These are phyloP conservation scores for Fusarium anthophilum DNA, from an alignment of 2,329 filamentous ascomycete species.

Conservation along the genomic window DNA sequence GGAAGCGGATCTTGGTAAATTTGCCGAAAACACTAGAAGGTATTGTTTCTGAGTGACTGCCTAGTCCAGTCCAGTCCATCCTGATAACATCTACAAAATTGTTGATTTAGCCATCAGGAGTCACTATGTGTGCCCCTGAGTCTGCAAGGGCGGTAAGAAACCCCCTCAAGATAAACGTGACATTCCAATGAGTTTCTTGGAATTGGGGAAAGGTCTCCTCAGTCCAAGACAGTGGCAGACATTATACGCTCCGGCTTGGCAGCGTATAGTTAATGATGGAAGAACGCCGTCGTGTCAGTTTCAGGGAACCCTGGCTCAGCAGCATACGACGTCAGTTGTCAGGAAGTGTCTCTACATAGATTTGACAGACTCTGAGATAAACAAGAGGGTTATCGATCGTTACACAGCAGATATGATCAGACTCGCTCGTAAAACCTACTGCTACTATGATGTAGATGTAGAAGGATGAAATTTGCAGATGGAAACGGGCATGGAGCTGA, in stretches of 20 bases:
- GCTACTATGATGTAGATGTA: background rate
- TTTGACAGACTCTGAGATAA: background rate
- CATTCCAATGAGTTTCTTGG: constrained; percentile 12
- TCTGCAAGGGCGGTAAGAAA: constrained; percentile 17
- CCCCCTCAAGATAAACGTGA: background rate
- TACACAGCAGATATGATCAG: background rate
- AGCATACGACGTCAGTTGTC: constrained; percentile 17
- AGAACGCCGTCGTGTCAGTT: constrained; percentile 36
- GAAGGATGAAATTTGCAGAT: background rate
- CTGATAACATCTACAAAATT: background rate
- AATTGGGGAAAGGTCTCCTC: background rate
- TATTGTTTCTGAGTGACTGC: background rate
- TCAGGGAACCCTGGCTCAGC: constrained; percentile 31
- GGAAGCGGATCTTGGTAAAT: background rate
- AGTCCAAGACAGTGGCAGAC: background rate
- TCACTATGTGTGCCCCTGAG: background rate
- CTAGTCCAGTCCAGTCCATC: background rate
- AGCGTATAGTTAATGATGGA: background rate
- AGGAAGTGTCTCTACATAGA: background rate
- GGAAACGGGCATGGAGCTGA: background rate
- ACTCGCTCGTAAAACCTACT: background rate
- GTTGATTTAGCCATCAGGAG: background rate
- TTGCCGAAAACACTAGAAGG: background rate
- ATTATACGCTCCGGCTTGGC: constrained; percentile 16
- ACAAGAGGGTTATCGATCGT: background rate